A percentile compares a stretch with the other conserved stretches of the same genome.
Conservation (phyloP, 192 early-diverging fungal genomes). For the Funneliformis mosseae region DNA sequence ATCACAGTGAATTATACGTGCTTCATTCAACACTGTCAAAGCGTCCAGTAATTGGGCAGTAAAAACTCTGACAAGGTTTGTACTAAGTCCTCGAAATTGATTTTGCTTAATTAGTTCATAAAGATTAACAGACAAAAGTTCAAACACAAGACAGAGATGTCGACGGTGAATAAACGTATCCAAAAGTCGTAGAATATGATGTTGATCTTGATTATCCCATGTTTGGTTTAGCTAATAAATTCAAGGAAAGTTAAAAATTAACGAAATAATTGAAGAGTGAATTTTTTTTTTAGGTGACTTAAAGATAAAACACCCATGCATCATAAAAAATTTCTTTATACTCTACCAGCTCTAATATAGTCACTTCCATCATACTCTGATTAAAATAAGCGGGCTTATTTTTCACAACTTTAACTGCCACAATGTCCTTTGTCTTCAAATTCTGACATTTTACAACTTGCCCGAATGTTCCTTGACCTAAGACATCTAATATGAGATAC, state of each 20-base stretch:
- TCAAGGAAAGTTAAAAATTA: background rate
- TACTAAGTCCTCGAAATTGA: constrained; percentile 91
- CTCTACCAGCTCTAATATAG: constrained; percentile 82
- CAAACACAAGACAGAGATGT: constrained; percentile 97
- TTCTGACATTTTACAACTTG: constrained; percentile 98
- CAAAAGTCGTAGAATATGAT: constrained; percentile 86
- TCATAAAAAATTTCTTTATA: background rate
- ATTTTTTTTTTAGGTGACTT: too few relatives aligned
- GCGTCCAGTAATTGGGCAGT: constrained; percentile 92
- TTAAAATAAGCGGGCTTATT: constrained; percentile 98
- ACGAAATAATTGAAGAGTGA: too few relatives aligned
- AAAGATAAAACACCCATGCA: too few relatives aligned
- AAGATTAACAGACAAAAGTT: constrained; percentile 94
- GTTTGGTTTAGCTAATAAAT: constrained; percentile 78
- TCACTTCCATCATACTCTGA: constrained; percentile 96
- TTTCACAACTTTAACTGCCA: constrained; percentile 98
- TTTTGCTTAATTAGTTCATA: constrained; percentile 99
- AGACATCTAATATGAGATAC: constrained; percentile 89
- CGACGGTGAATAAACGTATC: constrained; percentile 92
- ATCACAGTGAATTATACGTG: constrained; percentile 96
- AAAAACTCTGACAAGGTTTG: constrained; percentile 92
- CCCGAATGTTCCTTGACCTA: constrained; percentile 98
- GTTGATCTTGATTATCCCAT: constrained; percentile 84
- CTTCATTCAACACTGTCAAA: constrained; percentile 82
- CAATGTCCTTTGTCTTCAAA: constrained; percentile 85